Percentiles rank a stretch among this genome's conserved stretches.
phyloP scores from a whole-genome alignment of 306 rosid genomes.

The Urtica urens region DNA sequence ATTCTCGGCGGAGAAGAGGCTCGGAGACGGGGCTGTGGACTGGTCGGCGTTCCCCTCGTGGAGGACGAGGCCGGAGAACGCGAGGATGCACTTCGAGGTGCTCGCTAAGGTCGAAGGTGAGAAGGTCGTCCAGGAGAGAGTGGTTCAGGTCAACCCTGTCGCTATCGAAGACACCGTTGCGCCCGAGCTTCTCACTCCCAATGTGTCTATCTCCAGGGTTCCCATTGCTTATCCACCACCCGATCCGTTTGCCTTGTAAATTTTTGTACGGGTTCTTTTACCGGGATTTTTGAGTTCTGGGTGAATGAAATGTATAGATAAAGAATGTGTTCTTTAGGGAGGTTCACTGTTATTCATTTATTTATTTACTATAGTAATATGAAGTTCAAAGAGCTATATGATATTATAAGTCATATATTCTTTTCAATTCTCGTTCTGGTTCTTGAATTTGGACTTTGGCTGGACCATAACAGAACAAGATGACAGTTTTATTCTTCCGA shows the following conservation, averaged over 20 bases:
- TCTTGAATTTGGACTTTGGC: too few species aligned
- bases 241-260: slow-evolving; percentile 41
- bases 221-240: slow-evolving; percentile 48
- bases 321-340: slow-evolving; percentile 2
- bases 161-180: slow-evolving; percentile 42
- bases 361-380: too few species aligned
- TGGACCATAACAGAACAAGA: too few species aligned
- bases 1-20: slow-evolving; percentile 72
- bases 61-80: slow-evolving; percentile 72
- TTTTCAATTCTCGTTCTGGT: too few species aligned
- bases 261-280: neutral
- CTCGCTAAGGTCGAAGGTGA: slow-evolving; percentile 85
- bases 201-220: slow-evolving; percentile 41
- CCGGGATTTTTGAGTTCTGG: neutral
- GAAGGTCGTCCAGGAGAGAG: slow-evolving; percentile 64
- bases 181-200: slow-evolving; percentile 25
- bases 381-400: too few species aligned
- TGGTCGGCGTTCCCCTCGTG: slow-evolving; percentile 55
- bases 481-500: too few species aligned
- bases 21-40: slow-evolving; percentile 49
- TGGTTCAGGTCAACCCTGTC: slow-evolving; percentile 45
- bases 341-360: too few species aligned
- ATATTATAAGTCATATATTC: too few species aligned
- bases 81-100: slow-evolving; percentile 74
- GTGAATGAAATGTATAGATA: slow-evolving; percentile 22